Base-by-base conservation (phyloP, 2,329 filamentous ascomycete genomes). In the Orbilia javanica region DNA sequence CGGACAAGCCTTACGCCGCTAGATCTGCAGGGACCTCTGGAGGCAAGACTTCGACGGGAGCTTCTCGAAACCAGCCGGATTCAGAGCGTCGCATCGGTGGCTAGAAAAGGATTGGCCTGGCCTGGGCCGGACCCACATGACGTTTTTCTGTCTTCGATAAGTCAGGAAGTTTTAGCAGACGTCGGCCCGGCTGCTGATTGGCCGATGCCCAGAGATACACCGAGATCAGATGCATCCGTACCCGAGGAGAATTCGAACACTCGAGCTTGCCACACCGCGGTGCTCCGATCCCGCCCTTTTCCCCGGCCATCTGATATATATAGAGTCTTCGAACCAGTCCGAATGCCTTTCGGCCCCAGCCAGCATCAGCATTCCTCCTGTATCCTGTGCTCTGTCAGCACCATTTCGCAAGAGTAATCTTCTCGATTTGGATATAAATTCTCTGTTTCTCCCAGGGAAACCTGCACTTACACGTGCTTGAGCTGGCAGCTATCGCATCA, bases 11-110 rank as follows among this genome's bases (percentile, higher is more conserved):
- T 25, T 25, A 34, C 42, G 65, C 72, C 72, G 72, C 65, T 77
- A 70, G 73, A 77, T 77, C 73, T 66, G 73, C 73, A 77, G 73
- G 73, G 73, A 39, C 73, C 46, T 34, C 22, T 8, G 53, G n/a
- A 53, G 62, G 50, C 44, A 52, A 36, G 15, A 60, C 42, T 74
- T 74, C 70, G 39, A 66, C 31, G 29, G 63, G 63, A 36, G 20
- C 70, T 74, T 74, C 70, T 62, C 60, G 70, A 74, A 74, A 18
- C 27, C 46, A 52, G 63, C 42, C 52, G 44, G 70, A 48, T 73
- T 73, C 31, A 48, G 69, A 70, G 27, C 39, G 27, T 77, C 72
- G 66, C 52, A 52, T 77, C 73, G 60, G 74, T 67, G 62, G 20
- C 67, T 50, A 25, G 31, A 65, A 72, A 42, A 60, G 73, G 73